Conservation (phyloP, 208 protist genomes). For the Crithidia expoeki region DNA sequence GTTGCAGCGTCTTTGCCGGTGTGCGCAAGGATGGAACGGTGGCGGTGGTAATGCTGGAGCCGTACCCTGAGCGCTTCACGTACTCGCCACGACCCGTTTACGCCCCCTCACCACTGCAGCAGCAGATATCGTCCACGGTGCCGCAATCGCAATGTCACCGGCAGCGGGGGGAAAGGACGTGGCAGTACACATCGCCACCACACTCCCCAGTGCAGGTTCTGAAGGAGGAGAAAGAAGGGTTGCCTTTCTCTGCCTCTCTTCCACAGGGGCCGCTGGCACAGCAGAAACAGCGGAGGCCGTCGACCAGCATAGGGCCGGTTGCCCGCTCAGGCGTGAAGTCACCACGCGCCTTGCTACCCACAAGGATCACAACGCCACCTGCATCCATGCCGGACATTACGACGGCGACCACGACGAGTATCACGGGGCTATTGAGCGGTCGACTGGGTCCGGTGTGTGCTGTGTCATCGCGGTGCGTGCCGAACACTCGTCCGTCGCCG, state of each 20-base stretch:
- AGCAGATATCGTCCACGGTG: not conserved
- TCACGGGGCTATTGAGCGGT: too few relatives aligned
- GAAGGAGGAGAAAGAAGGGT: not conserved
- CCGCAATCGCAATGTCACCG: not conserved
- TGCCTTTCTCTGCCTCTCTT: not conserved
- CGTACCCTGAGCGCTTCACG: conserved; percentile 8
- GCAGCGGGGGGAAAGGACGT: conserved; percentile 6
- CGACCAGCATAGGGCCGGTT: not conserved
- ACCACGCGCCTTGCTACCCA: too few relatives aligned
- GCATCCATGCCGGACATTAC: too few relatives aligned
- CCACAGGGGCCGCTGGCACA: too few relatives aligned
- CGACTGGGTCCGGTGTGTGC: too few relatives aligned
- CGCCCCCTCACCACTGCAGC: not conserved
- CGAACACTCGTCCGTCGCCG: too few relatives aligned
- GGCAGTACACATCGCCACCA: not conserved
- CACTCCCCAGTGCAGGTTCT: not conserved
- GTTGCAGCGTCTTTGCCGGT: conserved; percentile 21
- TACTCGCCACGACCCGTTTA: not conserved
- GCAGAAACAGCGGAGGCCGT: conserved; percentile 3
- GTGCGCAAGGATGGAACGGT: conserved; percentile 20
- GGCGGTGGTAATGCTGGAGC: conserved; percentile 24
- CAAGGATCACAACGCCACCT: too few relatives aligned
- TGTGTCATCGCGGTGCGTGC: too few relatives aligned
- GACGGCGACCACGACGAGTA: too few relatives aligned
- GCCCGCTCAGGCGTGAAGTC: not conserved